Evolutionary conservation across 805 yeast species (phyloP).

Genomic region (Clavispora santaluciae): DNA sequence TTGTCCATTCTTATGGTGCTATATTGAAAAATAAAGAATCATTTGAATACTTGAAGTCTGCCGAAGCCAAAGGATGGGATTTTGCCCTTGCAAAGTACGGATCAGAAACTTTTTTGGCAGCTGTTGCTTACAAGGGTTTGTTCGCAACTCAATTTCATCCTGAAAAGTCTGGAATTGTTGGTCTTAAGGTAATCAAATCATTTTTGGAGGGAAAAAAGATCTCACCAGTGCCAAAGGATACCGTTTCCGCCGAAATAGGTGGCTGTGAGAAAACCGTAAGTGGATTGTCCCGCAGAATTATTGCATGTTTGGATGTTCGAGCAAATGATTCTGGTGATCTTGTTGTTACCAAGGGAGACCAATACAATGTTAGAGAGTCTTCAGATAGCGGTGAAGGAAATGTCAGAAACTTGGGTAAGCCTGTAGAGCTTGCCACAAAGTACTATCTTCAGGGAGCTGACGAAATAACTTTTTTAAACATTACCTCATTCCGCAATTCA

Average conservation of each 20-base stretch:
- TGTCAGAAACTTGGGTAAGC: constrained; percentile 93
- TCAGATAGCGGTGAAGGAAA: constrained; percentile 40
- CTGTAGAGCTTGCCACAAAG: constrained; percentile 87
- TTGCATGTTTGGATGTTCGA: constrained; percentile 97
- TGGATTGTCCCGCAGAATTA: constrained; percentile 85
- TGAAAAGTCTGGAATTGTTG: constrained; percentile 94
- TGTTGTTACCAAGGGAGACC: constrained; percentile 98
- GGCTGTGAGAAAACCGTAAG: constrained; percentile 34
- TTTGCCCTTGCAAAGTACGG: constrained; percentile 73
- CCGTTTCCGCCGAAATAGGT: constrained; percentile 8
- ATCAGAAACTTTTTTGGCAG: constrained; percentile 75
- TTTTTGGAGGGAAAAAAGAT: constrained; percentile 53
- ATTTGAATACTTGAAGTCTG: constrained; percentile 15
- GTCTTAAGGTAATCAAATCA: constrained; percentile 67
- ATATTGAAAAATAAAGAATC: constrained; percentile 38
- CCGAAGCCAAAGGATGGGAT: constrained; percentile 54
- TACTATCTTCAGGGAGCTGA: constrained; percentile 96
- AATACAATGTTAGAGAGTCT: constrained; percentile 88
- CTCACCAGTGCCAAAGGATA: constrained; percentile 13
- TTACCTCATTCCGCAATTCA: constrained; percentile 92
- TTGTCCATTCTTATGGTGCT: constrained; percentile 92
- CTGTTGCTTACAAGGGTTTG: constrained; percentile 67
- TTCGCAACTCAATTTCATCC: constrained; percentile 99
- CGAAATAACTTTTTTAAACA: constrained; percentile 90
- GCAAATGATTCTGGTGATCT: constrained; percentile 91